Evolutionary conservation across 768 basidiomycete genomes (phyloP).

Genomic region (Pleurotus tuber-regium): DNA sequence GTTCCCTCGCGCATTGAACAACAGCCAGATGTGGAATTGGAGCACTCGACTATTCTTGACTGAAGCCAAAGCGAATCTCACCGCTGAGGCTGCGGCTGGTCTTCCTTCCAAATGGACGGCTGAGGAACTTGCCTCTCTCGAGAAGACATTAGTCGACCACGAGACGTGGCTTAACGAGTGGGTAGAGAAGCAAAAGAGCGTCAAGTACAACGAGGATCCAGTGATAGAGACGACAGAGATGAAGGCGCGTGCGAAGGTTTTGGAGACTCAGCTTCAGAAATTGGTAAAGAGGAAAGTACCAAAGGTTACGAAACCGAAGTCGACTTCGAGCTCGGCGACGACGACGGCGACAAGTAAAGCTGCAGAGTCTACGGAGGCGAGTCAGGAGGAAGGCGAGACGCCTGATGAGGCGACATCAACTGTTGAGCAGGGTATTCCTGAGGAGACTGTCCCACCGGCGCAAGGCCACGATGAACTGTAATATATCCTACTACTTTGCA

Average conservation of each 20-base stretch:
- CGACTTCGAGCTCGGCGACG: constrained; percentile 22
- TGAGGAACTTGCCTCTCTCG: constrained; percentile 81
- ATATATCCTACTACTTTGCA: constrained; percentile 1
- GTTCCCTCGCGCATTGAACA: constrained; percentile 81
- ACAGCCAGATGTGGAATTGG: constrained; percentile 87
- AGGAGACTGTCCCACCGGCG: constrained; percentile 3
- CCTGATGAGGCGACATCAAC: constrained; percentile 13
- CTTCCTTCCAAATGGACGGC: constrained; percentile 78
- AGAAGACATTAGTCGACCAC: constrained; percentile 73
- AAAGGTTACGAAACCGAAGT: constrained; percentile 54
- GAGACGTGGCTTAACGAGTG: constrained; percentile 81
- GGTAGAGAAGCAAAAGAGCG: constrained; percentile 79
- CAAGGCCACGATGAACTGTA: constrained; percentile 14
- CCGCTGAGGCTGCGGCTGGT: constrained; percentile 56
- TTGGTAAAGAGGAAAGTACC: constrained; percentile 68
- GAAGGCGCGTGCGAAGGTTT: constrained; percentile 74
- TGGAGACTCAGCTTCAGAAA: constrained; percentile 74
- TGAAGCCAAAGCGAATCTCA: constrained; percentile 75
- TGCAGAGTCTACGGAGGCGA: constrained; percentile 12
- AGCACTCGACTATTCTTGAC: constrained; percentile 81
- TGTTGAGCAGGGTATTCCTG: not conserved
- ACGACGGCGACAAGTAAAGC: constrained; percentile 20
- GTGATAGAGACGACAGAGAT: constrained; percentile 86
- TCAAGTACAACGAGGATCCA: constrained; percentile 76
- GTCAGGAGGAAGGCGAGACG: constrained; percentile 4